These are phyloP conservation scores for Leccinum olivaceoglutinosum DNA, from an alignment of 1,284 basidiomycete species.

Conservation along the genomic window DNA sequence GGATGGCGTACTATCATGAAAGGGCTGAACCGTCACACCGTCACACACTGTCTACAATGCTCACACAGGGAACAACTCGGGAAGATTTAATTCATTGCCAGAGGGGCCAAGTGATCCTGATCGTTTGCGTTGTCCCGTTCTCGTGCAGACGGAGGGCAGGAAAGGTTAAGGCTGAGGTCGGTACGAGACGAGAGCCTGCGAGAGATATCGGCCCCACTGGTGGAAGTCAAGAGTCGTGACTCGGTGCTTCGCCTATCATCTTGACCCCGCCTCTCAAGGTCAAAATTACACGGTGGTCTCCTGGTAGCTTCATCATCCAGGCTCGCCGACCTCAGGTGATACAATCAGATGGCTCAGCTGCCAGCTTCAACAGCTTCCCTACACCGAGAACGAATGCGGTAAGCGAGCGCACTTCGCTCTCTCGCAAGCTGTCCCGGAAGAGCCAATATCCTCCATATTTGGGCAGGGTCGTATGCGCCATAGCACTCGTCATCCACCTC, in stretches of 20 bases:
- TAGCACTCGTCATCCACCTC: slow-evolving; percentile 52
- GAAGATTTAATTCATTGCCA: slow-evolving; percentile 24
- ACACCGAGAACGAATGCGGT: slow-evolving; percentile 70
- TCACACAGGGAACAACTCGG: slow-evolving; percentile 49
- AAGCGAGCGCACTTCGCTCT: slow-evolving; percentile 67
- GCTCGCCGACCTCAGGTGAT: slow-evolving; percentile 43
- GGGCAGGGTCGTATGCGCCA: slow-evolving; percentile 34
- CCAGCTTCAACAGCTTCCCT: slow-evolving; percentile 62
- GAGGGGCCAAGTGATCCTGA: slow-evolving; percentile 32
- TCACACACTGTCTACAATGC: slow-evolving; percentile 36
- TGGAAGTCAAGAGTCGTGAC: slow-evolving; percentile 35
- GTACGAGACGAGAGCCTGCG: slow-evolving; percentile 27
- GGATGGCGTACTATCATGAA: slow-evolving; percentile 10
- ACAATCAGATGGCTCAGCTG: slow-evolving; percentile 31
- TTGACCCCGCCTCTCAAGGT: slow-evolving; percentile 40
- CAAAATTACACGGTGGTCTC: slow-evolving; percentile 28
- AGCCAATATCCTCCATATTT: slow-evolving; percentile 64
- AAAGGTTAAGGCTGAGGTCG: slow-evolving; percentile 23
- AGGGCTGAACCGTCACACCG: slow-evolving; percentile 22
- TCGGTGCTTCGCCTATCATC: slow-evolving; percentile 47
- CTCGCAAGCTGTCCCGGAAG: slow-evolving; percentile 58
- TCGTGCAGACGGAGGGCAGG: slow-evolving; percentile 26
- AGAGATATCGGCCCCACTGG: slow-evolving; percentile 22
- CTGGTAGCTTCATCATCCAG: slow-evolving; percentile 40
- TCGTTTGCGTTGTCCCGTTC: slow-evolving; percentile 26